Conservation (phyloP, 257 asterid species). For the Primulina huaijiensis region DNA sequence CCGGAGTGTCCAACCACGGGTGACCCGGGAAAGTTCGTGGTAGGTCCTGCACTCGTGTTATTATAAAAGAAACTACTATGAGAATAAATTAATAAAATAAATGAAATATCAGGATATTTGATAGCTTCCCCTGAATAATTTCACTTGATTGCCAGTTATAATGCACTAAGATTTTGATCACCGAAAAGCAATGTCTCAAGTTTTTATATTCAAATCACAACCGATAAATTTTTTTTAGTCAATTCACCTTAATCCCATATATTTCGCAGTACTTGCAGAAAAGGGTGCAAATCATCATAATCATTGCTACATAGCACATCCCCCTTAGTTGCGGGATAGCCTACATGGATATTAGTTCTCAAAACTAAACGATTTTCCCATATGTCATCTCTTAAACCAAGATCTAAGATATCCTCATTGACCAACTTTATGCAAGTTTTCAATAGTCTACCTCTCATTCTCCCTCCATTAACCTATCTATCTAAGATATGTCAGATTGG, state of each 20-base stretch:
- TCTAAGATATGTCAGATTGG: too few species aligned
- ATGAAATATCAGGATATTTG: background rate
- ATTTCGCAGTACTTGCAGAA: slow-evolving; percentile 2
- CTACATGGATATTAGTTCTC: too few species aligned
- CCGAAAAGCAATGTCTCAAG: background rate
- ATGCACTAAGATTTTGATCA: background rate
- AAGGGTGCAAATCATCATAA: background rate
- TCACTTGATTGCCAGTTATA: background rate
- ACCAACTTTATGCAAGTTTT: too few species aligned
- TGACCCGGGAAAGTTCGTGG: slow-evolving; percentile 99
- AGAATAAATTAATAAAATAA: slow-evolving; percentile 4
- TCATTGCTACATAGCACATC: too few species aligned
- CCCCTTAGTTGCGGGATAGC: too few species aligned
- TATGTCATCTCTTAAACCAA: too few species aligned
- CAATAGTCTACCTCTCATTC: too few species aligned
- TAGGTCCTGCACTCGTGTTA: slow-evolving; percentile 62
- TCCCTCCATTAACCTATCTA: too few species aligned
- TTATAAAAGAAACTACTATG: slow-evolving; percentile 1
- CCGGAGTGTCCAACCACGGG: slow-evolving; percentile 92
- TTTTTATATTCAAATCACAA: background rate
- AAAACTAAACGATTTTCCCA: too few species aligned
- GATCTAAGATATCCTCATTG: too few species aligned
- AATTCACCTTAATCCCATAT: background rate
- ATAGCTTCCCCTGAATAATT: background rate
- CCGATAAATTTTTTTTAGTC: background rate